These are phyloP conservation scores for Tilletia walkeri DNA, from an alignment of 1,284 basidiomycete genomes.

Conservation along the genomic window DNA sequence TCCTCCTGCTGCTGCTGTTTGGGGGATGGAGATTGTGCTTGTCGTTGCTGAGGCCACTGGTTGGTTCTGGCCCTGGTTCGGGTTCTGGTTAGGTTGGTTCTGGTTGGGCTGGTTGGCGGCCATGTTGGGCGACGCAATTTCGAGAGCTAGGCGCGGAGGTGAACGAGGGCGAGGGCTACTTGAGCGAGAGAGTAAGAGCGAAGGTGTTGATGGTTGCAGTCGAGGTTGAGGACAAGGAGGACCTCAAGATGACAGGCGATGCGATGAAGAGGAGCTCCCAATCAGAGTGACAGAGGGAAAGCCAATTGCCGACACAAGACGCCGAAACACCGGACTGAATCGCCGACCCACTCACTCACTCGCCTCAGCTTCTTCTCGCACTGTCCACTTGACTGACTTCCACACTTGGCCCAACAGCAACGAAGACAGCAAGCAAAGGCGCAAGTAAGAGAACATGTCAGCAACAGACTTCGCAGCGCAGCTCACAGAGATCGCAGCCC, in stretches of 20 bases:
- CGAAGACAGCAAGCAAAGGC: no score
- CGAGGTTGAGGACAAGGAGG: background rate
- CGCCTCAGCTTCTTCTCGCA: no score
- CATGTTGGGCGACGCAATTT: background rate
- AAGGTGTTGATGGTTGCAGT: background rate
- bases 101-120: background rate
- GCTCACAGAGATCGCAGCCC: constrained; percentile 13
- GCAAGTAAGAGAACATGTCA: background rate
- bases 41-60: background rate
- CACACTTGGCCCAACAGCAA: no score
- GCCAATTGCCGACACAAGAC: background rate
- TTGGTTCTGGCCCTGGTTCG: background rate
- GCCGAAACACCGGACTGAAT: no score
- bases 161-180: background rate
- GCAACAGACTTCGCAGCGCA: background rate
- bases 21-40: constrained; percentile 32
- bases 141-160: background rate
- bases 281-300: background rate
- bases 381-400: no score
- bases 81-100: no score
- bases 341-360: no score
- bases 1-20: constrained; percentile 45
- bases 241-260: background rate
- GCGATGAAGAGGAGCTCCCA: background rate
- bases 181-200: background rate